Conservation (phyloP, 257 asterid genomes). For the Salvia miltiorrhiza region DNA sequence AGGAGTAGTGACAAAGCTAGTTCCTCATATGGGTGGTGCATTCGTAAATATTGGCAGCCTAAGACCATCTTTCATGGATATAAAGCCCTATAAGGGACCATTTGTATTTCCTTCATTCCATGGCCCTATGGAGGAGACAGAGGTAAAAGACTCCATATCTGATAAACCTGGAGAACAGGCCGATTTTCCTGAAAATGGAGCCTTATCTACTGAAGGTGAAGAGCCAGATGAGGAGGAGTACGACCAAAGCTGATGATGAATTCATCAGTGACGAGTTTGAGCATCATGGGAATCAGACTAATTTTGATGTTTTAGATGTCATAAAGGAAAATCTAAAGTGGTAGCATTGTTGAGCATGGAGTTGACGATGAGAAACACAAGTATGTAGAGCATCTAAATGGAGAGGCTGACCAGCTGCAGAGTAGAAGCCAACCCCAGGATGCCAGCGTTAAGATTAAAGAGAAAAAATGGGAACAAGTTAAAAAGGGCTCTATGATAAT, state of each 20-base stretch:
- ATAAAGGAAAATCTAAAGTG: conserved; percentile 57
- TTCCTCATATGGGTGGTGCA: conserved; percentile 96
- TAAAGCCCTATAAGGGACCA: conserved; percentile 62
- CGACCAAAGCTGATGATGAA: conserved; percentile 62
- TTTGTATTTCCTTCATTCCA: conserved; percentile 62
- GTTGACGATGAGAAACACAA: conserved; percentile 35
- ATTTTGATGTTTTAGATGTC: conserved; percentile 41
- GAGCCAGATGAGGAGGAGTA: conserved; percentile 57
- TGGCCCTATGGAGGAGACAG: conserved; percentile 38
- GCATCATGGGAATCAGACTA: conserved; percentile 41
- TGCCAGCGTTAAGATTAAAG: conserved; percentile 27
- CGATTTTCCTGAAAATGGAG: conserved; percentile 38
- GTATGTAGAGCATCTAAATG: conserved; percentile 34
- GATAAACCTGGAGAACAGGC: conserved; percentile 37
- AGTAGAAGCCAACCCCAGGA: conserved; percentile 25
- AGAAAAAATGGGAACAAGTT: conserved; percentile 63
- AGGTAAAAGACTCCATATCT: conserved; percentile 31
- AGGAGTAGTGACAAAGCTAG: conserved; percentile 82
- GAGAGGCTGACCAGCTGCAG: conserved; percentile 32
- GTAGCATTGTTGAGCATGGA: conserved; percentile 42
- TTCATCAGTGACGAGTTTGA: conserved; percentile 48
- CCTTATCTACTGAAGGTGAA: conserved; percentile 47
- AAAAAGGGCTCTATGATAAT: conserved; percentile 78
- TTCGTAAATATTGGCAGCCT: conserved; percentile 92
- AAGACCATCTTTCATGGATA: conserved; percentile 85